Conservation (phyloP, 1,139 yeast genomes). For the Saccharomycopsis hybrid region DNA sequence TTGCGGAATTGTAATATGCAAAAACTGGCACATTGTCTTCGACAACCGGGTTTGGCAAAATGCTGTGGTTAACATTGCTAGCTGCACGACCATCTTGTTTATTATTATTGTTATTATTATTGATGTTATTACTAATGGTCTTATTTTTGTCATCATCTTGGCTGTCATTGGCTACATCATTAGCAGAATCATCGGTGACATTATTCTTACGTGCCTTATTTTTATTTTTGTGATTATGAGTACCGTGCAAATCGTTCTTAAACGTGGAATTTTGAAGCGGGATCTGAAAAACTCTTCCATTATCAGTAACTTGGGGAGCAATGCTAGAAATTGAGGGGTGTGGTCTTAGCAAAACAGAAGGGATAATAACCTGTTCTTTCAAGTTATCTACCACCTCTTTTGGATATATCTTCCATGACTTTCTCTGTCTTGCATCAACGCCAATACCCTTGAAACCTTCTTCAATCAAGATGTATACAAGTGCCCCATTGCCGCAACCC, state of each 20-base stretch:
- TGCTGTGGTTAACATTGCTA: no score
- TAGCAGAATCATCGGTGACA: neutral
- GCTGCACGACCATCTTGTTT: no score
- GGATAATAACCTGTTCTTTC: constrained; percentile 74
- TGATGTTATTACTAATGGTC: no score
- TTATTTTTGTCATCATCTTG: neutral
- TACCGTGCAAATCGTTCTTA: constrained; percentile 13
- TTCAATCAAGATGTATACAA: constrained; percentile 64
- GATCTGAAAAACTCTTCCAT: constrained; percentile 55
- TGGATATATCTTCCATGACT: constrained; percentile 81
- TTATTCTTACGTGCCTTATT: neutral
- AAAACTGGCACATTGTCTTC: constrained; percentile 24
- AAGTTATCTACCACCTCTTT: constrained; percentile 48
- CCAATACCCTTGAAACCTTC: constrained; percentile 86
- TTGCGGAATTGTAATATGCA: constrained; percentile 27
- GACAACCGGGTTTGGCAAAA: constrained; percentile 12
- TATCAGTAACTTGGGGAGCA: constrained; percentile 50
- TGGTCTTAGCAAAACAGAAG: constrained; percentile 61
- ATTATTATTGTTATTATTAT: neutral
- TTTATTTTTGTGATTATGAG: constrained; percentile 15
- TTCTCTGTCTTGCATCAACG: constrained; percentile 82
- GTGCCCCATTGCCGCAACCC: constrained; percentile 93
- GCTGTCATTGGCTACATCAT: neutral
- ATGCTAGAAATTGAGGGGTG: constrained; percentile 52
- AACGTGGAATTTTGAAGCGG: constrained; percentile 32